Conservation (phyloP, 2,329 filamentous ascomycete genomes). For the Phyllosticta citribraziliensis region DNA sequence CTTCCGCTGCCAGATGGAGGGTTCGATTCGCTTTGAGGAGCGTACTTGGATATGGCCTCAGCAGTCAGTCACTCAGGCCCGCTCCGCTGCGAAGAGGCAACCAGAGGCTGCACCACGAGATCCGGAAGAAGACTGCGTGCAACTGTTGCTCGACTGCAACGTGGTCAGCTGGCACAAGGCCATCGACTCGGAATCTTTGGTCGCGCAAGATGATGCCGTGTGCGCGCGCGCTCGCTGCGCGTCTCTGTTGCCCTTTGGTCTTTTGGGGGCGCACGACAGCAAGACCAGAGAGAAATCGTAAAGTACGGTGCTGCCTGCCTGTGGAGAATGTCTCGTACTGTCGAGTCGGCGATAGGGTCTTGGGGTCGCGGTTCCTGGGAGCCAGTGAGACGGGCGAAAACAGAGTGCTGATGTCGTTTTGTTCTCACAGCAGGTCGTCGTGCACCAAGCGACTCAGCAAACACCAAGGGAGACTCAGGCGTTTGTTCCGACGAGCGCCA, state of each 20-base stretch:
- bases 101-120: slow-evolving; percentile 10
- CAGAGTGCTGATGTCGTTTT: neutral
- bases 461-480: neutral
- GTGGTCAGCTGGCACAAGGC: slow-evolving; percentile 12
- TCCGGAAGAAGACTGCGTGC: slow-evolving; percentile 3
- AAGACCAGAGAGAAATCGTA: neutral
- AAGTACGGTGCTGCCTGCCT: neutral
- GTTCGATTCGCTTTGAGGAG: neutral
- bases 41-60: too few relatives aligned
- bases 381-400: neutral
- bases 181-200: neutral
- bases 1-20: slow-evolving; percentile 8
- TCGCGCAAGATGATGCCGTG: slow-evolving; percentile 5
- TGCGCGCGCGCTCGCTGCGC: neutral
- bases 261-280: neutral
- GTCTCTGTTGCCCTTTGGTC: neutral
- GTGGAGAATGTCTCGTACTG: neutral
- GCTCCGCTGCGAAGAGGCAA: slow-evolving; percentile 1
- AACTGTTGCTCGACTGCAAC: slow-evolving; percentile 7
- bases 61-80: too few relatives aligned
- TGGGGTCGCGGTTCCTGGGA: neutral
- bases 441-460: too few relatives aligned
- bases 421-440: neutral
- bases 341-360: neutral
- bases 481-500: neutral